Percentiles rank a stretch among this genome's conserved stretches.
phyloP scores from a whole-genome alignment of 176 grass and related monocot genomes.

The Otatea glauca region DNA sequence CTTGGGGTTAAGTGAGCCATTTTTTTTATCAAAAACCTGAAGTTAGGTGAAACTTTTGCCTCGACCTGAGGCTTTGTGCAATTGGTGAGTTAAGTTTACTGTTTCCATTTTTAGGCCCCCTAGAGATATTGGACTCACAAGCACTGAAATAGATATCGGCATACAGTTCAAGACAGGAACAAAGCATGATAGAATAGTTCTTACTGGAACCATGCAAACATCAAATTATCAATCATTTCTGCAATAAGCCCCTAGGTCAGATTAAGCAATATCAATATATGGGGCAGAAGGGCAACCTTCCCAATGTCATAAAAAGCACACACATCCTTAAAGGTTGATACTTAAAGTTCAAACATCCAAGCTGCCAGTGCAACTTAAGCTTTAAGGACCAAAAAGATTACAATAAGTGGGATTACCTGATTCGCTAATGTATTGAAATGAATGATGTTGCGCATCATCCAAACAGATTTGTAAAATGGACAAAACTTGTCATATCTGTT shows the following conservation, averaged over 20 bases:
- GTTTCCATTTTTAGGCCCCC: no score
- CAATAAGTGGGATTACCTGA: slow-evolving; percentile 51
- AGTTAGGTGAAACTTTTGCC: background rate
- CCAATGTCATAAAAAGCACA: background rate
- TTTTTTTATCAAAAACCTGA: no score
- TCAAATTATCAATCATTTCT: slow-evolving; percentile 22
- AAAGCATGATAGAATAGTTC: background rate
- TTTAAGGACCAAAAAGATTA: background rate
- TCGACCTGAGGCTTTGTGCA: background rate
- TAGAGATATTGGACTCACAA: background rate
- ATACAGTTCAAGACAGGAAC: background rate
- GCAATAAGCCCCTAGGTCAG: background rate
- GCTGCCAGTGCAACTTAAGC: background rate
- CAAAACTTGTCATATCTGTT: slow-evolving; percentile 86
- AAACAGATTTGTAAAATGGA: slow-evolving; percentile 92
- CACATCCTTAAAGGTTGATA: background rate
- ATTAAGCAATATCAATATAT: background rate
- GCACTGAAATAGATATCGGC: background rate
- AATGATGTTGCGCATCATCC: slow-evolving; percentile 96
- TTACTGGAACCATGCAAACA: background rate
- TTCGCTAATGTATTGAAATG: slow-evolving; percentile 83
- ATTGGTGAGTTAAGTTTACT: background rate
- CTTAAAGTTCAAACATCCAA: slow-evolving; percentile 9
- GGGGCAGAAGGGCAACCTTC: background rate
- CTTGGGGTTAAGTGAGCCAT: no score